A percentile compares a stretch with the other conserved stretches of the same genome.
These are phyloP conservation scores for Diospyros kaki DNA, from an alignment of 148 eudicot species.

Conservation along the genomic window DNA sequence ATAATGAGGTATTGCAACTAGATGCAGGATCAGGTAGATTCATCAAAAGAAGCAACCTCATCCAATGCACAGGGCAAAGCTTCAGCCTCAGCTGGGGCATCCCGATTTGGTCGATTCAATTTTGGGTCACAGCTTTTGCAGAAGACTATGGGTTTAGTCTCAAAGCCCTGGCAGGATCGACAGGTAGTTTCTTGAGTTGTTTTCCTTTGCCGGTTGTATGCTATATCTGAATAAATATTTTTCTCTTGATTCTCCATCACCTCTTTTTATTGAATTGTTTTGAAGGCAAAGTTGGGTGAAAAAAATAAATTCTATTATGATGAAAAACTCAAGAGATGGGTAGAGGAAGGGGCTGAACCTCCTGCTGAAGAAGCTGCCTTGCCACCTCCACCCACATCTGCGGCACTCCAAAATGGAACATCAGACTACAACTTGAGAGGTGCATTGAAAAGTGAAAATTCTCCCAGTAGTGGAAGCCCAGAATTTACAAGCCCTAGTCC, in stretches of 20 bases:
- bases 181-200: conserved; percentile 37
- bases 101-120: conserved; percentile 49
- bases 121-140: conserved; percentile 66
- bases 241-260: background rate
- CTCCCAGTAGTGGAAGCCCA: conserved; percentile 37
- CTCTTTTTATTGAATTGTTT: background rate
- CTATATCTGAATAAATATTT: too few relatives aligned
- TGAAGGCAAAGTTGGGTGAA: conserved; percentile 78
- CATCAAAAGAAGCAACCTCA: conserved; percentile 43
- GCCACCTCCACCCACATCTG: conserved; percentile 76
- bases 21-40: conserved; percentile 27
- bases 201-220: background rate
- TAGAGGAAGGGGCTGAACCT: conserved; percentile 56
- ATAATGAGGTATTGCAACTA: background rate
- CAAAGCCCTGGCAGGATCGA: conserved; percentile 45
- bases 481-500: conserved; percentile 38
- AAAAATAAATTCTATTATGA: conserved; percentile 66
- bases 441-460: conserved; percentile 33
- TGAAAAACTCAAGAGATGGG: conserved; percentile 70
- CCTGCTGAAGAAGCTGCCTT: conserved; percentile 67
- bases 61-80: conserved; percentile 40
- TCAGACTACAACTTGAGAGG: conserved; percentile 41
- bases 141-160: conserved; percentile 64
- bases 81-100: conserved; percentile 36
- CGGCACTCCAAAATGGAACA: conserved; percentile 50